Evolutionary conservation across 2,329 filamentous ascomycete genomes (phyloP).

Genomic region (Xylariaceae sp.): DNA sequence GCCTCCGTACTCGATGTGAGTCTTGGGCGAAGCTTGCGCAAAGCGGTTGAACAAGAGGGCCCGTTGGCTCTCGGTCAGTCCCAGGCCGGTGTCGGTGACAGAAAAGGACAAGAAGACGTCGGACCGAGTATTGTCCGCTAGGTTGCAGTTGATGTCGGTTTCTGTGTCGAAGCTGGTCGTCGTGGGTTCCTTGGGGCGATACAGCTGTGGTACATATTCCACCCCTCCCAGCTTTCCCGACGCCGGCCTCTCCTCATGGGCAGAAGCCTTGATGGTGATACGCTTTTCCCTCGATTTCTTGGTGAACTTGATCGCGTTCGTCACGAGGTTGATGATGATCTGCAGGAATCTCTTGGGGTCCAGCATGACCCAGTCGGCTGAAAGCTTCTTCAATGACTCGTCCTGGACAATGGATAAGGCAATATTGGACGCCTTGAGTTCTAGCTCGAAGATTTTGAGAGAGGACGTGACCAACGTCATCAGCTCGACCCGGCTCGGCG

Average conservation of each 20-base stretch:
- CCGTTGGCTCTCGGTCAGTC: constrained; percentile 65
- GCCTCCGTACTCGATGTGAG: constrained; percentile 73
- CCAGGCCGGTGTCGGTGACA: constrained; percentile 72
- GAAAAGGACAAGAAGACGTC: constrained; percentile 62
- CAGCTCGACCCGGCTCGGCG: constrained; percentile 64
- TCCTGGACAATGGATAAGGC: constrained; percentile 60
- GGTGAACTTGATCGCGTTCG: constrained; percentile 80
- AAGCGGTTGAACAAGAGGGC: constrained; percentile 73
- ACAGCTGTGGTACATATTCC: constrained; percentile 54
- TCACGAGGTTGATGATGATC: constrained; percentile 73
- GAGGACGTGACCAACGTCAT: constrained; percentile 60
- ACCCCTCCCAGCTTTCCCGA: constrained; percentile 43
- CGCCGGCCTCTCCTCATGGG: constrained; percentile 35
- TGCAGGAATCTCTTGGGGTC: constrained; percentile 73
- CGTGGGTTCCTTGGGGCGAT: constrained; percentile 29
- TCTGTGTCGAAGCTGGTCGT: background rate
- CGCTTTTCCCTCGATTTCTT: constrained; percentile 54
- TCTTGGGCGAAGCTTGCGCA: constrained; percentile 69
- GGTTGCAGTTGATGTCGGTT: constrained; percentile 1
- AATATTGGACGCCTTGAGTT: constrained; percentile 65
- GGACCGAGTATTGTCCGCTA: background rate
- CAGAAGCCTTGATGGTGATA: constrained; percentile 45
- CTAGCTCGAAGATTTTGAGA: constrained; percentile 73
- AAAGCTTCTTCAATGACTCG: constrained; percentile 51
- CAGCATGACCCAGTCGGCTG: constrained; percentile 60